Conservation (phyloP, 169 alveolate genomes). For the Eimeria tenella region DNA sequence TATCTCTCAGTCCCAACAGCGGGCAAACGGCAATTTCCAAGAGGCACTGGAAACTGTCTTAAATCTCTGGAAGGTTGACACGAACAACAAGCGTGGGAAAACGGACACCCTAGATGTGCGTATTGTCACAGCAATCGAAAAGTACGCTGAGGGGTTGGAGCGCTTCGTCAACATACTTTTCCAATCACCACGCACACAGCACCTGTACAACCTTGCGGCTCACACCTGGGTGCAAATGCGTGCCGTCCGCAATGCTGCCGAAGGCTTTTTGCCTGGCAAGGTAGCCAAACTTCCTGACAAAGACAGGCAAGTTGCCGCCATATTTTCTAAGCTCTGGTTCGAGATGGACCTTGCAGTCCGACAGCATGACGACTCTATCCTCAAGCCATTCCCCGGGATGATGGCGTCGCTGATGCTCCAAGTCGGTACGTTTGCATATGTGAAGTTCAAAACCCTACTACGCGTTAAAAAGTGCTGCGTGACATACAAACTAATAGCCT, state of each 20-base stretch:
- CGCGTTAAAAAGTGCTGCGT: not conserved
- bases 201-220: conserved; percentile 26
- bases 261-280: conserved; percentile 45
- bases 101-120: not conserved
- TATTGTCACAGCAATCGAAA: not conserved
- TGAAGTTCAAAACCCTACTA: not conserved
- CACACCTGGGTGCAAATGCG: conserved; percentile 67
- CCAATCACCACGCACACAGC: conserved; percentile 12
- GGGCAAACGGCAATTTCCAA: not conserved
- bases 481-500: not conserved
- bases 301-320: conserved; percentile 33
- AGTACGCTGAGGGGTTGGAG: not conserved
- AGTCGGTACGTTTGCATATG: conserved; percentile 28
- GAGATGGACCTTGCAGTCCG: not conserved
- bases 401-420: conserved; percentile 64
- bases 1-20: not conserved
- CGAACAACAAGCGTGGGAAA: not conserved
- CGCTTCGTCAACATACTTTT: conserved; percentile 44
- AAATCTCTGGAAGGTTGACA: not conserved
- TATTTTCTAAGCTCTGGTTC: conserved; percentile 65
- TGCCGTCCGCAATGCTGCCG: conserved; percentile 65
- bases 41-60: not conserved
- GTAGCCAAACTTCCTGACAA: not conserved
- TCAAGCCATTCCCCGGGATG: conserved; percentile 60
- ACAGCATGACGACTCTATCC: not conserved